Evolutionary conservation across 148 eudicot species (phyloP), one percentile per base, ranked within the genome.

Genomic region (Euryodendron excelsum): DNA sequence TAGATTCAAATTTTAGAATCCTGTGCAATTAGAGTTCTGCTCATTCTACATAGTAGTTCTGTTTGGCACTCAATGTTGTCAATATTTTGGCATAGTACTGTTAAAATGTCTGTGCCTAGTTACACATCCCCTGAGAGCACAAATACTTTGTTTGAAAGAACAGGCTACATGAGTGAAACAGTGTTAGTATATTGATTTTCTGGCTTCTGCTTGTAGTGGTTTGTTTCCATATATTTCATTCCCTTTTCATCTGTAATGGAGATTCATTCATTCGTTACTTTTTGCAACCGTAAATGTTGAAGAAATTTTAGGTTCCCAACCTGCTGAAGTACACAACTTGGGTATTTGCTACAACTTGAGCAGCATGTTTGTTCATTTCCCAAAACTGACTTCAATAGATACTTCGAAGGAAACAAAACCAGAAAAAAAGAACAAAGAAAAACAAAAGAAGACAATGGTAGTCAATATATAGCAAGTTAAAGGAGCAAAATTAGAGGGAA

Each of bases 261-360:
- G 99, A 87, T 84, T 77, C 65, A 50, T 79, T 76, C 88, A 88
- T 84, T 88, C 95, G 20, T 27, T 91, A 45, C 80, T 92, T 70
- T 93, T 96, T 85, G 93, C 95, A 3, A 96, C 98, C 14, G 85
- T 96, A 52, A 87, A 90, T 75, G 95, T 82, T 41, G 97, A 93
- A 72, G 87, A 93, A 74, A 74, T 96, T 82, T 92, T 94, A 50
- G 98, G 94, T 39, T 90, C 94, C 31, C 84, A 83, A 72, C 97
- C 98, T 64, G 99, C 94, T 80, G 90, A 96, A 93, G 99, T 96
- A 69, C 87, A 83, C 37, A 96, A 93, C 76, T 86, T 96, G 79
- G 98, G 99, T 96, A 90, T 28, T 83, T 58, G 31, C 48, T 39
- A 0, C 63, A 58, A 62, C 61, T 67, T 75, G 28, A 56, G 74